Evolutionary conservation across 768 basidiomycete genomes (phyloP).

Genomic region (Zangia roseola): DNA sequence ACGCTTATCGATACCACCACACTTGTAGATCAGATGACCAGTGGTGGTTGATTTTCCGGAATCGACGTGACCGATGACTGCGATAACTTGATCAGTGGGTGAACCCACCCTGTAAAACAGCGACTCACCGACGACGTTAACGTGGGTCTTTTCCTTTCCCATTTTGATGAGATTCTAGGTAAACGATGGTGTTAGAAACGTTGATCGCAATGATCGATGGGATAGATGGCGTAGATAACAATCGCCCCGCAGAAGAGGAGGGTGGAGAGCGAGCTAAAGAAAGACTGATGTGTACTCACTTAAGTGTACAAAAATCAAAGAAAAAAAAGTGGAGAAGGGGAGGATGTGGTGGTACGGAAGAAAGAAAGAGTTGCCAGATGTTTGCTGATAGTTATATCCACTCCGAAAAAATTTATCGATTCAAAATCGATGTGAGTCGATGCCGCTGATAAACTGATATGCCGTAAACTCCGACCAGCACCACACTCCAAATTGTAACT

Average conservation of each 20-base stretch:
- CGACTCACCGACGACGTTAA: conserved; percentile 92
- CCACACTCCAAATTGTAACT: conserved; percentile 15
- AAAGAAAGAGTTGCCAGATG: conserved; percentile 35
- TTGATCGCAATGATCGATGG: conserved; percentile 26
- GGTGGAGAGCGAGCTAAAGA: conserved; percentile 18
- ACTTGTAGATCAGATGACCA: conserved; percentile 99
- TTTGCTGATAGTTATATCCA: conserved; percentile 61
- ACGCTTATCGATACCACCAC: conserved; percentile 99
- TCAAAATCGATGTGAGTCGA: conserved; percentile 57
- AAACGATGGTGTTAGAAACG: conserved; percentile 9
- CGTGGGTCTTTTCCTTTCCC: conserved; percentile 96
- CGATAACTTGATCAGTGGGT: conserved; percentile 30
- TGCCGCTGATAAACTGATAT: conserved; percentile 48
- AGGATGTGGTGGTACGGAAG: conserved; percentile 37
- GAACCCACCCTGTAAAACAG: conserved; percentile 15
- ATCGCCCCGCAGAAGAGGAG: conserved; percentile 14
- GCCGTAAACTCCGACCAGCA: conserved; percentile 43
- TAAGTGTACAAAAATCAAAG: conserved; percentile 41
- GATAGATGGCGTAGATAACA: conserved; percentile 16
- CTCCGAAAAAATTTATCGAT: conserved; percentile 65
- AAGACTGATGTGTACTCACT: conserved; percentile 37
- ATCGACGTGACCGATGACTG: conserved; percentile 99
- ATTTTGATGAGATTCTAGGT: conserved; percentile 63
- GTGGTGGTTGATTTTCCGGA: conserved; percentile 99
- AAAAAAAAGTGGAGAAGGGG: conserved; percentile 29